Percentiles rank a stretch among this genome's conserved stretches.
These are phyloP conservation scores for Streptanthus diversifolius DNA, from an alignment of 345 rosid genomes.

Conservation along the genomic window DNA sequence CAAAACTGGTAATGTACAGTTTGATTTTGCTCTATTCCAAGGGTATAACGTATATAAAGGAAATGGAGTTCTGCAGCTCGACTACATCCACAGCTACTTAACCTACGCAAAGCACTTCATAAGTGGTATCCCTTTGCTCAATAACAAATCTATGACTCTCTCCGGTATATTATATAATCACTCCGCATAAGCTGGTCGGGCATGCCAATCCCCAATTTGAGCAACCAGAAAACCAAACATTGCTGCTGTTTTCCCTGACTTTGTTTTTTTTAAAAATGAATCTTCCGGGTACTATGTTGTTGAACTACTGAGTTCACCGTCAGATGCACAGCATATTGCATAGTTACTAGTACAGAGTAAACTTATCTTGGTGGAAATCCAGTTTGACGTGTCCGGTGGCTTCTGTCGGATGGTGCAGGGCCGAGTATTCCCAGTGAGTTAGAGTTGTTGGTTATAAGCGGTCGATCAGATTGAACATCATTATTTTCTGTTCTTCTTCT, in stretches of 20 bases:
- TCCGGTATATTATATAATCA: constrained; percentile 16
- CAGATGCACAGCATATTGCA: constrained; percentile 4
- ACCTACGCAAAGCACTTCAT: constrained; percentile 47
- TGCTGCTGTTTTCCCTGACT: constrained; percentile 8
- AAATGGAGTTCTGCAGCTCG: constrained; percentile 29
- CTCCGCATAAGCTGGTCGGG: constrained; percentile 12
- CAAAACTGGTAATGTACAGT: constrained; percentile 80
- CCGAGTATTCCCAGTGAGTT: constrained; percentile 92
- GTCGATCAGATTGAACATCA: constrained; percentile 34
- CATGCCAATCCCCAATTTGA: constrained; percentile 14
- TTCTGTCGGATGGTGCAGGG: constrained; percentile 82
- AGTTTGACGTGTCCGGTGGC: constrained; percentile 53
- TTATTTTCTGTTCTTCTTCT: constrained; percentile 64
- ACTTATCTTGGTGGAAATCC: constrained; percentile 63
- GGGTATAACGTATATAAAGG: constrained; percentile 22
- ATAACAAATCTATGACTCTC: constrained; percentile 17
- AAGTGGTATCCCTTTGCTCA: constrained; percentile 32
- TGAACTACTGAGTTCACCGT: constrained; percentile 13
- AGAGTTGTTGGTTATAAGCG: constrained; percentile 49
- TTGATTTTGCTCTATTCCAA: constrained; percentile 32
- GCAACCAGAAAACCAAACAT: constrained; percentile 16
- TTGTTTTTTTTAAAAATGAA: background rate
- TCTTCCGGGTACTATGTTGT: constrained; percentile 19
- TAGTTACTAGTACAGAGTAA: constrained; percentile 32
- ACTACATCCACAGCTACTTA: constrained; percentile 43